These are phyloP conservation scores for Nitzschia inconspicua DNA, from an alignment of 108 stramenopile species.

Conservation along the genomic window DNA sequence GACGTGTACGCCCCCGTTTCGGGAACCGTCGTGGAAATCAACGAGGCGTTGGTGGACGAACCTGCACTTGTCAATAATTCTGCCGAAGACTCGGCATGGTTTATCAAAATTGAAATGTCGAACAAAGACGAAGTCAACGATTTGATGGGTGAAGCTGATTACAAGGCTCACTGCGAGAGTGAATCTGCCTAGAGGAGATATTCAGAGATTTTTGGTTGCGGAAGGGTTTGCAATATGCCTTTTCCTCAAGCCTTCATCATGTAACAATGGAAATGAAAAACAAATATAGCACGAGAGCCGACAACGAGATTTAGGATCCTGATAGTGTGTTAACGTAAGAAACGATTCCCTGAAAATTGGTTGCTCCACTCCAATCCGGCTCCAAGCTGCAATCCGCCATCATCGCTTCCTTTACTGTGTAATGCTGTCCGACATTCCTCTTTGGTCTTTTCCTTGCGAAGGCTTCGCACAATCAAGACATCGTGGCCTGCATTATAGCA, in stretches of 20 bases:
- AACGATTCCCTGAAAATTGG: too few relatives aligned
- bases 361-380: slow-evolving; percentile 70
- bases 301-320: too few relatives aligned
- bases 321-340: too few relatives aligned
- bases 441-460: slow-evolving; percentile 32
- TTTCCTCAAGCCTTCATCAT: too few relatives aligned
- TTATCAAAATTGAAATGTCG: slow-evolving; percentile 85
- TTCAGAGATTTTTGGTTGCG: neutral
- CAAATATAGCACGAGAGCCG: too few relatives aligned
- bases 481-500: slow-evolving; percentile 43
- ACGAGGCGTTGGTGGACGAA: slow-evolving; percentile 64
- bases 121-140: slow-evolving; percentile 59
- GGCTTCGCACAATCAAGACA: slow-evolving; percentile 37
- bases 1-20: slow-evolving; percentile 93
- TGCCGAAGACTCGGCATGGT: slow-evolving; percentile 89
- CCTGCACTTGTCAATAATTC: slow-evolving; percentile 86
- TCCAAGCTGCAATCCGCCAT: slow-evolving; percentile 69
- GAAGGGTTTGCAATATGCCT: too few relatives aligned
- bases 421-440: slow-evolving; percentile 43
- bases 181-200: slow-evolving; percentile 27
- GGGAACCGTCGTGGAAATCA: slow-evolving; percentile 83
- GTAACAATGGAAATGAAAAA: too few relatives aligned
- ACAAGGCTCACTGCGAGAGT: slow-evolving; percentile 51
- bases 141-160: slow-evolving; percentile 64
- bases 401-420: slow-evolving; percentile 42